phyloP scores from a whole-genome alignment of 2,329 filamentous ascomycete genomes.

The Fusarium tupiense region DNA sequence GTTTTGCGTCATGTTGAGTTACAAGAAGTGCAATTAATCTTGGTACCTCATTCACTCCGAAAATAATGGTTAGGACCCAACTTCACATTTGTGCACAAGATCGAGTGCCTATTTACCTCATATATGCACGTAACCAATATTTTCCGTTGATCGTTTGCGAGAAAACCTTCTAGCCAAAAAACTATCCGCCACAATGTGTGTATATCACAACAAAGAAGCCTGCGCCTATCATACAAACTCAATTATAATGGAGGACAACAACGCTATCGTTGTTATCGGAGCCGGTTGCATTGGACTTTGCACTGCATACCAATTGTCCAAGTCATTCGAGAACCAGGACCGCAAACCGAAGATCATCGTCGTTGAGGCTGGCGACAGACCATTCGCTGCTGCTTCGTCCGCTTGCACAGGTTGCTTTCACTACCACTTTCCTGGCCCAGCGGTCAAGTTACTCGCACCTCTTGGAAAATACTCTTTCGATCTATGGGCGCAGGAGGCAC shows the following conservation, averaged over 20 bases:
- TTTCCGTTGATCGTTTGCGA: neutral
- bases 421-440: neutral
- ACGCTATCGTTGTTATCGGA: neutral
- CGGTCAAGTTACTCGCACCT: neutral
- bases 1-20: neutral
- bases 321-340: neutral
- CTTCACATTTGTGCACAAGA: too few species aligned
- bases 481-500: neutral
- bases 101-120: neutral
- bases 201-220: neutral
- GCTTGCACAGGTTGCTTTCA: neutral
- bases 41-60: accelerated
- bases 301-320: neutral
- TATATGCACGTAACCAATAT: neutral
- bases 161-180: neutral
- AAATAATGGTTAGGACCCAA: too few species aligned
- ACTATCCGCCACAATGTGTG: neutral
- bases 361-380: accelerated
- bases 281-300: neutral
- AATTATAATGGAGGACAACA: neutral
- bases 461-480: neutral
- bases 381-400: neutral
- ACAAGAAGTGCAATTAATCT: too few species aligned
- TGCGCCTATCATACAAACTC: accelerated
- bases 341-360: neutral